Evolutionary conservation across 2,329 filamentous ascomycete species (phyloP), one percentile per base, ranked within the genome.

Genomic region (Trichoderma semiorbis): DNA sequence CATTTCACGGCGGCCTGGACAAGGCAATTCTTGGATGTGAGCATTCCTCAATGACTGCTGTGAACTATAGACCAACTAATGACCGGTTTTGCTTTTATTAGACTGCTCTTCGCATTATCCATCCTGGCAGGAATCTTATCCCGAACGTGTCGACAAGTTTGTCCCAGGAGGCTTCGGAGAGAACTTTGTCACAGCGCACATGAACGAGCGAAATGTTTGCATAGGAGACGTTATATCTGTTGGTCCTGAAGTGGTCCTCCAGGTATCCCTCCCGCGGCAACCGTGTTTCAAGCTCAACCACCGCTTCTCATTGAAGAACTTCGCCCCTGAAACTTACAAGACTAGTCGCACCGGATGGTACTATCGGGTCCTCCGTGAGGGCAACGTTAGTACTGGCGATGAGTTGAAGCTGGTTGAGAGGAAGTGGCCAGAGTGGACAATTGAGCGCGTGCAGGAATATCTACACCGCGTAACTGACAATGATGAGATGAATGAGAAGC

Each of bases 271-370:
- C 28, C 90, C 90, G 0, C 84, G 90, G 18, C 86, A 89, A 74
- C 90, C 90, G 11, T 92, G 90, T 80, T 92, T 87, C 81, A 92
- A 92, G 77, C 84, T 92, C 10, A 92, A 92, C 77, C 89, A 91
- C 75, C 88, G 90, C 1, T 92, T 92, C 78, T 84, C 86, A 39
- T 80, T 90, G 11, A 88, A 88, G 75, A 86, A 89, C 73, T 91
- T 92, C 78, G 87, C 89, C 5, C 86, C 86, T 0, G 81, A 84
- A 24, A 87, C 88, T 0, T 90, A 87, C 79, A 83, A 85, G 73
- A 82, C 81, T 2, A 87, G 87, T 71, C 85, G 89, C 1, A 91
- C 89, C 0, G 90, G 90, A 0, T 92, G 89, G 90, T 88, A 91
- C 77, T 91, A 91, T 74, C 85, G 89, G 3, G 86, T 92, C 1